These are phyloP conservation scores for Trypanosoma cruzi DNA, from an alignment of 208 protist species.

Conservation along the genomic window DNA sequence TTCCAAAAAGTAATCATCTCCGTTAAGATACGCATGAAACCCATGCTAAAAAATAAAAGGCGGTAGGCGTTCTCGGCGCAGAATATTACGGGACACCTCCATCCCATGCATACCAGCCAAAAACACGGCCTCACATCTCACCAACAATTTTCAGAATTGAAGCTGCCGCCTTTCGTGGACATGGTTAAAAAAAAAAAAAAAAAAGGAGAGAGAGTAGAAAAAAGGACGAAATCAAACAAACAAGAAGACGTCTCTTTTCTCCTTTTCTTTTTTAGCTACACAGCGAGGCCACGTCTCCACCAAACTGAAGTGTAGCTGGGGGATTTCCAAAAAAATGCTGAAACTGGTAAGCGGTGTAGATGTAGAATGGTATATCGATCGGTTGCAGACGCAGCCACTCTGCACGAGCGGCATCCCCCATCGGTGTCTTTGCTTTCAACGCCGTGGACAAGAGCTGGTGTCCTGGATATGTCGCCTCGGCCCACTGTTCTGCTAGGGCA, in stretches of 20 bases:
- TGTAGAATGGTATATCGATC: constrained; percentile 80
- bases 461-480: constrained; percentile 82
- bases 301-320: constrained; percentile 72
- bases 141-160: constrained; percentile 21
- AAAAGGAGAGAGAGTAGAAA: background rate
- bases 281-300: constrained; percentile 70
- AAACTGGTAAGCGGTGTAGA: constrained; percentile 84
- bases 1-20: constrained; percentile 30
- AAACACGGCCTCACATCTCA: constrained; percentile 23
- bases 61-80: constrained; percentile 5
- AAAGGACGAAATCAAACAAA: background rate
- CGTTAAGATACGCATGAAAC: constrained; percentile 24
- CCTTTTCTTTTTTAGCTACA: constrained; percentile 39
- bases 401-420: constrained; percentile 90
- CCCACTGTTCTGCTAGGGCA: constrained; percentile 78
- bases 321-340: constrained; percentile 78
- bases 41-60: constrained; percentile 21
- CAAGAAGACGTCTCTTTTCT: background rate
- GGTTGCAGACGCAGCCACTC: constrained; percentile 90
- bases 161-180: no score
- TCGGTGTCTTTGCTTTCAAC: constrained; percentile 81
- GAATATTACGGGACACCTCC: background rate
- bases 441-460: constrained; percentile 82
- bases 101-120: constrained; percentile 20
- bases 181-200: background rate